Conservation (phyloP, 768 basidiomycete genomes). For the Serendipita sp. region DNA sequence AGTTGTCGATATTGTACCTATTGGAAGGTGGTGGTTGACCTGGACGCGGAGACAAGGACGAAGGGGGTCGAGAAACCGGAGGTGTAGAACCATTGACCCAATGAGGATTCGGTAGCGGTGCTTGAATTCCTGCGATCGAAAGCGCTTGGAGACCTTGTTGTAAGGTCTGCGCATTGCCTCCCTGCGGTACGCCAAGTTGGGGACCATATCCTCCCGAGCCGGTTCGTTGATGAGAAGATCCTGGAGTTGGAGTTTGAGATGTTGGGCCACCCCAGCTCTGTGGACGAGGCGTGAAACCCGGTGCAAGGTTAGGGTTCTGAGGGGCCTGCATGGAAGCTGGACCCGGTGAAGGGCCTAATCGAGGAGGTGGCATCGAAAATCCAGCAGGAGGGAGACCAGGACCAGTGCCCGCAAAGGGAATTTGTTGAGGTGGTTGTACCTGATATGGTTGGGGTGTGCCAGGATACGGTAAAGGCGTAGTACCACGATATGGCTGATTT, state of each 20-base stretch:
- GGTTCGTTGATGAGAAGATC: neutral
- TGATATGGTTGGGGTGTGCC: neutral
- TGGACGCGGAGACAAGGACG: constrained; percentile 10
- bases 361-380: neutral
- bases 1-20: constrained; percentile 12
- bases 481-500: neutral
- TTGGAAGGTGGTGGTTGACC: constrained; percentile 6
- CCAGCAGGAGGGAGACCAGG: neutral
- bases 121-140: constrained; percentile 9
- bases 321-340: neutral
- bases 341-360: neutral
- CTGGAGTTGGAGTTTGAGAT: neutral
- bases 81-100: constrained; percentile 10
- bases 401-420: neutral
- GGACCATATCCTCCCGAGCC: neutral
- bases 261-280: neutral
- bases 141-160: neutral
- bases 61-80: constrained; percentile 12
- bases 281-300: neutral
- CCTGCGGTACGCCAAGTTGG: neutral
- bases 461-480: neutral
- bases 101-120: constrained; percentile 14
- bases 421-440: neutral
- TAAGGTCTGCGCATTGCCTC: neutral
- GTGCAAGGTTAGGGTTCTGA: neutral